Evolutionary conservation across 495 filamentous ascomycete species (phyloP).

Genomic region (Monascus purpureus): DNA sequence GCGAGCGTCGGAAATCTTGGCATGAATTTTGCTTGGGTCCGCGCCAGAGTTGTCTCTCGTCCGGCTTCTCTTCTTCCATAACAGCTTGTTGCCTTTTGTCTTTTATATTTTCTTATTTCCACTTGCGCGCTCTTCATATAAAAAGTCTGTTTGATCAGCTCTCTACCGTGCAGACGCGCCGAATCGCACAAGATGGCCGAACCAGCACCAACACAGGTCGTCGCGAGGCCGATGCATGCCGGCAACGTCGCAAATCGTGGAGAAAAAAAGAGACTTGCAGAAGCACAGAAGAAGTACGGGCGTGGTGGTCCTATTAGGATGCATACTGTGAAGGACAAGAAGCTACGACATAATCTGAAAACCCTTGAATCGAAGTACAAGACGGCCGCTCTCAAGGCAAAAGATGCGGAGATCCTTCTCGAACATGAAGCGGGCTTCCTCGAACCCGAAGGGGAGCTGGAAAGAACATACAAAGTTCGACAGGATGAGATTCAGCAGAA

Average conservation of each 20-base stretch:
- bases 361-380: constrained; percentile 70
- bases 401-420: constrained; percentile 88
- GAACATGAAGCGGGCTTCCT: constrained; percentile 80
- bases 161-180: no score
- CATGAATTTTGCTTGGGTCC: constrained; percentile 9
- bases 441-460: constrained; percentile 76
- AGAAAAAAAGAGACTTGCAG: constrained; percentile 27
- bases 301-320: constrained; percentile 54
- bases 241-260: constrained; percentile 14
- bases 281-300: constrained; percentile 71
- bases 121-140: no score
- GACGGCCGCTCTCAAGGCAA: constrained; percentile 62
- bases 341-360: constrained; percentile 67
- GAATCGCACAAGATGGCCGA: constrained; percentile 9
- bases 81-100: no score
- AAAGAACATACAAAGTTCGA: constrained; percentile 79
- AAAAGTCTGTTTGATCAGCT: no score
- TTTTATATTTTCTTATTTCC: no score
- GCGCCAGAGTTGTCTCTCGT: no score
- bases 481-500: constrained; percentile 72
- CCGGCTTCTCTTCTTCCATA: neutral
- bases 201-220: constrained; percentile 18
- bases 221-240: constrained; percentile 13
- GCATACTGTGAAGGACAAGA: constrained; percentile 64
- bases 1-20: constrained; percentile 18